Conservation (phyloP, 2,329 filamentous ascomycete genomes). For the Diaporthe sp. region DNA sequence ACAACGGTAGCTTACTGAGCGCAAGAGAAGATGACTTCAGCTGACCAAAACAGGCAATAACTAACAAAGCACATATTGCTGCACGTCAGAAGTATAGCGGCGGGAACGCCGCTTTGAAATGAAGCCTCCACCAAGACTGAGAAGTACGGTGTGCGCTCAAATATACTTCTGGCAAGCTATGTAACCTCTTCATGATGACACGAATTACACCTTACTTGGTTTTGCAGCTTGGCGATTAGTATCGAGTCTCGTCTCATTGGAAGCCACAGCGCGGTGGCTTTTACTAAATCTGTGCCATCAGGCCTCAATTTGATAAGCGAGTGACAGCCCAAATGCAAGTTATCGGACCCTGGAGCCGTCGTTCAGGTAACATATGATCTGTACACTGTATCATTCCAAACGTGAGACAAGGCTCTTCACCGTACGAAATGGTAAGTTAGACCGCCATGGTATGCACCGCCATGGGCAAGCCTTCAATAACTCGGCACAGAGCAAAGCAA, state of each 20-base stretch:
- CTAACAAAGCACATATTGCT: not conserved
- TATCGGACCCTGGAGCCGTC: not conserved
- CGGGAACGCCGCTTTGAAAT: not conserved
- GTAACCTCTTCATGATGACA: not conserved
- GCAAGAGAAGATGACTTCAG: not conserved
- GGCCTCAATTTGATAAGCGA: not conserved
- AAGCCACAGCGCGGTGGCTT: not conserved
- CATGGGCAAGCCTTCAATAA: not conserved
- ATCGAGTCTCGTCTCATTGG: not conserved
- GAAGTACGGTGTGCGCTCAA: not conserved
- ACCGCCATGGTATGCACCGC: not conserved
- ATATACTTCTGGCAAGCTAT: not conserved
- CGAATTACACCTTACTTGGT: not conserved
- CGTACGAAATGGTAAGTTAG: not conserved
- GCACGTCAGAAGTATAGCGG: not conserved
- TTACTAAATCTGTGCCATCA: not conserved
- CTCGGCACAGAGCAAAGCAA: not conserved
- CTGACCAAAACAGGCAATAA: not conserved
- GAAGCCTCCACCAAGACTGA: not conserved
- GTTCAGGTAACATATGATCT: not conserved
- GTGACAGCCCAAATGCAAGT: not conserved
- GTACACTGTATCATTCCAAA: not conserved
- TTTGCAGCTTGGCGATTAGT: not conserved
- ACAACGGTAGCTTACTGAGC: not conserved
- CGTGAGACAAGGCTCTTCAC: not conserved